Evolutionary conservation across 2,329 filamentous ascomycete genomes (phyloP).

Genomic region (Diaporthe citriasiana): DNA sequence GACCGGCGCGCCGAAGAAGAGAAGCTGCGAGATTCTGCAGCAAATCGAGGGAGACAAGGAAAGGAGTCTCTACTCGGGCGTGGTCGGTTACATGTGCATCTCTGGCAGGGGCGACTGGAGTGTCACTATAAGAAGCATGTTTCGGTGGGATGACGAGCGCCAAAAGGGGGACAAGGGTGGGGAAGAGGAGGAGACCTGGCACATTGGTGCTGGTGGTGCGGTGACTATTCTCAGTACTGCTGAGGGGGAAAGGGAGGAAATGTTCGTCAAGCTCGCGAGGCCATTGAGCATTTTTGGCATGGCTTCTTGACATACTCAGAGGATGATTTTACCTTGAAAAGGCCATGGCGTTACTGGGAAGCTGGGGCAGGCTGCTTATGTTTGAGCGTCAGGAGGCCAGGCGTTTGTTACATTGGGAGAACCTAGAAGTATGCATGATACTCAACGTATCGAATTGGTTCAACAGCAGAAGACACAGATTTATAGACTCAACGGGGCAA

Average conservation of each 20-base stretch:
- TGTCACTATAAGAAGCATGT: slow-evolving; percentile 88
- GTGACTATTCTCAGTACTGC: slow-evolving; percentile 87
- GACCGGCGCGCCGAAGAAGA: slow-evolving; percentile 96
- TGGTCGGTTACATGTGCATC: slow-evolving; percentile 90
- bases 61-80: slow-evolving; percentile 87
- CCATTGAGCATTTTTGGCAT: slow-evolving; percentile 66
- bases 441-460: slow-evolving; percentile 46
- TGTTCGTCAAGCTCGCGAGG: slow-evolving; percentile 80
- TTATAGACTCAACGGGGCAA: slow-evolving; percentile 45
- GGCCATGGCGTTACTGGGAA: not conserved
- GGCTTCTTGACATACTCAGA: slow-evolving; percentile 41
- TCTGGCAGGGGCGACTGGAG: slow-evolving; percentile 90
- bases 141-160: slow-evolving; percentile 77
- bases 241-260: slow-evolving; percentile 89
- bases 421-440: slow-evolving; percentile 44
- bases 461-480: slow-evolving; percentile 43
- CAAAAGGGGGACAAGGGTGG: slow-evolving; percentile 54
- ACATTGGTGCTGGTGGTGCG: slow-evolving; percentile 89
- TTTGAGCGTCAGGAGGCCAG: slow-evolving; percentile 1
- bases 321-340: slow-evolving; percentile 3
- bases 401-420: slow-evolving; percentile 36
- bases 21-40: slow-evolving; percentile 86
- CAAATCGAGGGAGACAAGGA: slow-evolving; percentile 74
- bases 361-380: not conserved
- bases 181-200: slow-evolving; percentile 74